Evolutionary conservation across 2,329 filamentous ascomycete species (phyloP).

Genomic region (Aspergillus pseudotamarii): DNA sequence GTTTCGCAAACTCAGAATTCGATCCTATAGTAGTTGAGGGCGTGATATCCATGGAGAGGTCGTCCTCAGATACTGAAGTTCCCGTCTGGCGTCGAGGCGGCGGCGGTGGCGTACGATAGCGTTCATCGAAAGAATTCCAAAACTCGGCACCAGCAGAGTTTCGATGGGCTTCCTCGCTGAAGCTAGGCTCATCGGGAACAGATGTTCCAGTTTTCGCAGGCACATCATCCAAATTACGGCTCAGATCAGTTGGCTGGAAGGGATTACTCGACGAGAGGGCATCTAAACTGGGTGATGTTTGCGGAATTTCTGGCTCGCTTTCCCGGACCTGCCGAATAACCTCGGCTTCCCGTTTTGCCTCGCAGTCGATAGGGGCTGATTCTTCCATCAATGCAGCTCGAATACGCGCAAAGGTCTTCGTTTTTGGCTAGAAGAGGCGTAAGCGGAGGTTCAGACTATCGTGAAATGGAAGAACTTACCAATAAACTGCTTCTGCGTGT

Average conservation of each 20-base stretch:
- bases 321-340: conserved; percentile 95
- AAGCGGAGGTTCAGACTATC: conserved; percentile 3
- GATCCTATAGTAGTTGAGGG: conserved; percentile 37
- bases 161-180: conserved; percentile 72
- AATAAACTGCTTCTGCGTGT: conserved; percentile 86
- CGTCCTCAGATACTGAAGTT: conserved; percentile 50
- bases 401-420: conserved; percentile 92
- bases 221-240: conserved; percentile 20
- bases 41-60: conserved; percentile 44
- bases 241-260: conserved; percentile 18
- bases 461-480: conserved; percentile 56
- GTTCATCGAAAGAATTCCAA: conserved; percentile 79
- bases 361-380: conserved; percentile 80
- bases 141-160: conserved; percentile 73
- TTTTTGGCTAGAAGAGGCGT: conserved; percentile 71
- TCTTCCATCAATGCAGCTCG: conserved; percentile 88
- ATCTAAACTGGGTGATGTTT: conserved; percentile 39
- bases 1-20: conserved; percentile 32
- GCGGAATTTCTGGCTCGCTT: conserved; percentile 69
- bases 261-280: conserved; percentile 58
- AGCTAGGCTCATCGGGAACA: conserved; percentile 65
- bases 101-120: conserved; percentile 66
- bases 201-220: conserved; percentile 36
- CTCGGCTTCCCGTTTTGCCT: conserved; percentile 88
- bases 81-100: conserved; percentile 59